These are phyloP conservation scores for Phlegmacium glaucopus DNA, from an alignment of 768 basidiomycete species.

Conservation along the genomic window DNA sequence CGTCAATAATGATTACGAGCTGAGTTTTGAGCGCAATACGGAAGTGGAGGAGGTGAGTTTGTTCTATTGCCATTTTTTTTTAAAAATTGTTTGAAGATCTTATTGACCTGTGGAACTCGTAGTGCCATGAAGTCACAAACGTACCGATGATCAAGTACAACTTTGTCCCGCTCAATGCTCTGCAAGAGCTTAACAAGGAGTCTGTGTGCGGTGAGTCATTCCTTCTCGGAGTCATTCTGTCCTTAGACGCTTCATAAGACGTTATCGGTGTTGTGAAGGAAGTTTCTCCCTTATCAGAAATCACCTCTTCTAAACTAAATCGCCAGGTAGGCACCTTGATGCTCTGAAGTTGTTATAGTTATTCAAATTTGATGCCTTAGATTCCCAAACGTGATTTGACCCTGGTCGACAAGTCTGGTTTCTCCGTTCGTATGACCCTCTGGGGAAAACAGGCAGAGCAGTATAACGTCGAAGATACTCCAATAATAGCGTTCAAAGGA, in stretches of 20 bases:
- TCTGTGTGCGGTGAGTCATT: conserved; percentile 74
- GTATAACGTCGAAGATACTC: conserved; percentile 50
- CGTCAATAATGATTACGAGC: conserved; percentile 88
- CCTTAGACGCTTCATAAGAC: conserved; percentile 45
- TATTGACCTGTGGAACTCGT: conserved; percentile 1
- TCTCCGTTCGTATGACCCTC: conserved; percentile 78
- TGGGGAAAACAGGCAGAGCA: conserved; percentile 96
- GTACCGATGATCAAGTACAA: conserved; percentile 83
- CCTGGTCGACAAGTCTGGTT: conserved; percentile 81
- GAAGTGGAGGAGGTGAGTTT: conserved; percentile 76
- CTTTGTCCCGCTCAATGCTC: conserved; percentile 62
- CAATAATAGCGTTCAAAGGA: conserved; percentile 91
- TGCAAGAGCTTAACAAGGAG: conserved; percentile 72
- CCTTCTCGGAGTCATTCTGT: conserved; percentile 1
- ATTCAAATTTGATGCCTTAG: conserved; percentile 32
- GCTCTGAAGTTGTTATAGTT: not conserved
- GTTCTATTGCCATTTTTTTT: not conserved
- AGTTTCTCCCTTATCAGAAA: conserved; percentile 59
- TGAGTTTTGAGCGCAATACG: conserved; percentile 79
- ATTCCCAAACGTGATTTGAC: conserved; percentile 87
- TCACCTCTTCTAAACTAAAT: conserved; percentile 72
- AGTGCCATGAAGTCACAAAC: conserved; percentile 79
- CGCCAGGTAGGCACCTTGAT: conserved; percentile 46
- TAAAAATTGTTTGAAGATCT: too few species aligned
- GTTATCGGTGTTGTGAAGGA: conserved; percentile 88